phyloP scores from a whole-genome alignment of 2,329 filamentous ascomycete species.

The Periglandula ipomoeae region DNA sequence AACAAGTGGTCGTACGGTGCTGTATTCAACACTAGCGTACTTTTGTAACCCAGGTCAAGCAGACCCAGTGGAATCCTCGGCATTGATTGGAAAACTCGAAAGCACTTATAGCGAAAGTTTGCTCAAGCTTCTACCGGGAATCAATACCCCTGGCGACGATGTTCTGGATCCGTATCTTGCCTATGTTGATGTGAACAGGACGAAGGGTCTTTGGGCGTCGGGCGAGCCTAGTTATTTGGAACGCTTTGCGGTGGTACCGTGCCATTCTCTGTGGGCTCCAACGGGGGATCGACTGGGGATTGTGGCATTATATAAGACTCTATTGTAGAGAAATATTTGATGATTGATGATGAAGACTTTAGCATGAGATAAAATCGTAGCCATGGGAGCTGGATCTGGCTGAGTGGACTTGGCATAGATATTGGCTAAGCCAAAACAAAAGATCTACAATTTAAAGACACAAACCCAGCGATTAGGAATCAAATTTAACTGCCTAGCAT shows the following conservation, averaged over 20 bases:
- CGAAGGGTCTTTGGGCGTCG: conserved; percentile 10
- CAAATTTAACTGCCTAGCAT: too few relatives aligned
- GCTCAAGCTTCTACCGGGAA: neutral
- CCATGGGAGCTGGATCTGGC: too few relatives aligned
- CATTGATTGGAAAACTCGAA: neutral
- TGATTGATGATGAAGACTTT: neutral
- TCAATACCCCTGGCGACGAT: neutral
- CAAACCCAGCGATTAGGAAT: too few relatives aligned
- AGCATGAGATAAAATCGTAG: too few relatives aligned
- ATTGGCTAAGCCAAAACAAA: too few relatives aligned
- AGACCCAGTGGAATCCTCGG: neutral
- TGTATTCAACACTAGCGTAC: conserved; percentile 23
- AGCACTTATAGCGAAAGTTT: conserved; percentile 1
- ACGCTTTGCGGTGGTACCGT: conserved; percentile 23
- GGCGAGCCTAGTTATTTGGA: conserved; percentile 2
- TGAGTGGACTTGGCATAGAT: too few relatives aligned
- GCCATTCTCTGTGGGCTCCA: conserved; percentile 26
- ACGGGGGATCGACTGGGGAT: conserved; percentile 21
- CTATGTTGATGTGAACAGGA: conserved; percentile 20
- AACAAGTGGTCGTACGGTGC: conserved; percentile 11
- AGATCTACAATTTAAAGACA: too few relatives aligned
- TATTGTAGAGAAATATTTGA: conserved; percentile 4
- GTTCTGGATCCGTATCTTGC: conserved; percentile 19
- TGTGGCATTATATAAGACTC: conserved; percentile 23
- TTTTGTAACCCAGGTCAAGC: neutral